phyloP scores from a whole-genome alignment of 805 yeast species.

The Candida ascalaphidarum region DNA sequence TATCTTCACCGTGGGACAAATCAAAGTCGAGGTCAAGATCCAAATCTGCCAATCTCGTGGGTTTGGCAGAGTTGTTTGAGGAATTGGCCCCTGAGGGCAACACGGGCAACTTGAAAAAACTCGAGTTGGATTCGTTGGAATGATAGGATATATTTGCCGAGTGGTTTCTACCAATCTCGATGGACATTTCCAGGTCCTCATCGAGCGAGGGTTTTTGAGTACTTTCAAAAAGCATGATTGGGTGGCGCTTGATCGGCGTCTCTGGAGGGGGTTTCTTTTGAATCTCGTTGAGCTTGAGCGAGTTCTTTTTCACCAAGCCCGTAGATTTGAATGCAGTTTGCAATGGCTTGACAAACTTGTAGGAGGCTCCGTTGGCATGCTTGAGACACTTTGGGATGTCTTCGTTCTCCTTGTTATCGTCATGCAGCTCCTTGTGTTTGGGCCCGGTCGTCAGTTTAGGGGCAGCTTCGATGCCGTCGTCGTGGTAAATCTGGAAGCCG shows the following conservation, averaged over 20 bases:
- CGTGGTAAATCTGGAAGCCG: slow-evolving; percentile 11
- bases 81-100: slow-evolving; percentile 9
- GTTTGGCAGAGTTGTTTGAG: too few relatives aligned
- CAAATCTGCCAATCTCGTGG: slow-evolving; percentile 1
- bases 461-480: slow-evolving; percentile 1
- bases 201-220: slow-evolving; percentile 3
- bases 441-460: background rate
- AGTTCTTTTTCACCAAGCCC: slow-evolving; percentile 55
- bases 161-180: slow-evolving; percentile 31
- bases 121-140: slow-evolving; percentile 23
- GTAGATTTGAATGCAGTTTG: slow-evolving; percentile 77
- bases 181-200: slow-evolving; percentile 21
- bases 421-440: background rate
- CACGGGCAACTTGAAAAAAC: slow-evolving; percentile 22
- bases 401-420: slow-evolving; percentile 30
- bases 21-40: slow-evolving; percentile 12
- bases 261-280: slow-evolving; percentile 31
- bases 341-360: slow-evolving; percentile 69
- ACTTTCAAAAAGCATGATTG: slow-evolving; percentile 24
- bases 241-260: slow-evolving; percentile 35
- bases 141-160: slow-evolving; percentile 11
- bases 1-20: slow-evolving; percentile 6
- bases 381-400: slow-evolving; percentile 1
- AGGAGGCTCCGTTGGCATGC: slow-evolving; percentile 21
- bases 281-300: slow-evolving; percentile 8